Base-by-base conservation (phyloP, 1,139 yeast species). In the Saccharomyces hybrid region DNA sequence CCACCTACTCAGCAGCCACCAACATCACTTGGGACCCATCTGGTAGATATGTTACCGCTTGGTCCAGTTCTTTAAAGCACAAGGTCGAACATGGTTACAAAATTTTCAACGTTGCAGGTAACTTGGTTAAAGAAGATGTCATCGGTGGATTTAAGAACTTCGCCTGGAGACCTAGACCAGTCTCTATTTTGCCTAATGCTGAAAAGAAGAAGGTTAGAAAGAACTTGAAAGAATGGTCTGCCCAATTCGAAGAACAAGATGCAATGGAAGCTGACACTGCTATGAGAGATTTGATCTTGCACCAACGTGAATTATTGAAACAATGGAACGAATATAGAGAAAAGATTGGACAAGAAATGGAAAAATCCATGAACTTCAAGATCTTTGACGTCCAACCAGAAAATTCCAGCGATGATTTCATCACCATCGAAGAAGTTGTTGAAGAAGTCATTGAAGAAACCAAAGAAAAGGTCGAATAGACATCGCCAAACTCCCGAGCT, bases 101-200 rank as follows among this genome's bases (percentile, higher is more conserved):
- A 72, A 74, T 93, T 63, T 90, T 79, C 74, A 95, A 89, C 71
- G 80, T 88, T 71, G 84, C 88, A 53, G 99, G 99, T 66, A 79
- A 78, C 62, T 63, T 84, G 61, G 72, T 89, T 59, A 82, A 84
- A 64, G 95, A 88, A 65, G 96, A 89, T 65, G 74, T 80, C 41
- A 72, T 88, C 57, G 95, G 88, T 66, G 87, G 84, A 59, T 89
- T 95, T 79, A 88, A 85, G 74, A 91, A 88, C 60, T 87, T 93
- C 66, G 77, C 84, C 59, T 95, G 99, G 99, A 87, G 99, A 78
- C 98, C 99, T 64, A 85, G 99, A 74, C 99, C 99, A 52, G 83
- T 81, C 23, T 79, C 91, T 4, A 74, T 84, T 59, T 81, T 95
- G 68, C 76, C 84, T 57, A 83, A 84, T 65, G 85, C 83, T 62